Percentiles rank a stretch among this genome's conserved stretches.
These are phyloP conservation scores for Xylaria polymorpha DNA, from an alignment of 2,329 filamentous ascomycete species.

Conservation along the genomic window DNA sequence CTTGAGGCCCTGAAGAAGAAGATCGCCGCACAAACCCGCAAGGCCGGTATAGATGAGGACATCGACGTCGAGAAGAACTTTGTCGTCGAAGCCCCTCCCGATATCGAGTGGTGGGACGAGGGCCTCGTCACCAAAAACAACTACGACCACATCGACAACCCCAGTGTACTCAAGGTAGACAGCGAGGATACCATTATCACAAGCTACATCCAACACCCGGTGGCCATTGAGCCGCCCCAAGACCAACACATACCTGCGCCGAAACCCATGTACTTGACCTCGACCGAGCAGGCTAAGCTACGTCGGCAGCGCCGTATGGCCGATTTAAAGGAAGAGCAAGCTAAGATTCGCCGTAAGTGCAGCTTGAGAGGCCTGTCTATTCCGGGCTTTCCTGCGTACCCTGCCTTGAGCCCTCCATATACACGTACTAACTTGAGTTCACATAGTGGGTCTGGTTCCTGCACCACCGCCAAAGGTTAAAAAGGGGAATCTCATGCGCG, in stretches of 20 bases:
- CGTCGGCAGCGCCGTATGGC: constrained; percentile 91
- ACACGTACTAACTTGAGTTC: constrained; percentile 12
- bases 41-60: constrained; percentile 94
- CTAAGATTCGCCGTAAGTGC: constrained; percentile 78
- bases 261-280: constrained; percentile 92
- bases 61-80: constrained; percentile 90
- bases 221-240: constrained; percentile 89
- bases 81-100: constrained; percentile 83
- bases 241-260: constrained; percentile 81
- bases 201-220: constrained; percentile 90
- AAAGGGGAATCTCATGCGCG: constrained; percentile 96
- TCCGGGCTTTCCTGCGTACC: not conserved
- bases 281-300: constrained; percentile 90
- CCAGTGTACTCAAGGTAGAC: constrained; percentile 76
- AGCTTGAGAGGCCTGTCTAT: not conserved
- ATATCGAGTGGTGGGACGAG: constrained; percentile 98
- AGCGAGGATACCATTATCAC: constrained; percentile 89
- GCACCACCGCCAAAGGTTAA: constrained; percentile 96
- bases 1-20: constrained; percentile 95
- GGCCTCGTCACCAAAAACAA: constrained; percentile 79
- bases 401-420: not conserved
- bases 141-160: constrained; percentile 77
- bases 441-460: constrained; percentile 79
- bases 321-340: constrained; percentile 94
- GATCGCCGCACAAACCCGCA: constrained; percentile 87